Conservation (phyloP, 1,284 basidiomycete species). For the Heliocybe sulcata region DNA sequence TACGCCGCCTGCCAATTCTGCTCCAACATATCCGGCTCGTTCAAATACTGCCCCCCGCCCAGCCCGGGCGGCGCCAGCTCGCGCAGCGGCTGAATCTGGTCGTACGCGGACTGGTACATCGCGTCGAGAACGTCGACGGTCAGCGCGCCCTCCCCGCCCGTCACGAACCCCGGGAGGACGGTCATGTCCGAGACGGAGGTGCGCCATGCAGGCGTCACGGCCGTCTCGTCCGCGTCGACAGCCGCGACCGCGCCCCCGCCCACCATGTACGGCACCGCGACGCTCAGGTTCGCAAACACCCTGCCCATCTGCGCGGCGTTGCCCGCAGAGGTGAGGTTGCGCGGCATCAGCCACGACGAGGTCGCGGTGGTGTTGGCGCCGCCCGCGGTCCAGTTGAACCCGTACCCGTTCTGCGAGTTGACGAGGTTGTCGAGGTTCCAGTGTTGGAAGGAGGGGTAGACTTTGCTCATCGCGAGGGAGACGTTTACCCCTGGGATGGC, state of each 20-base stretch:
- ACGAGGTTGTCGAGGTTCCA: background rate
- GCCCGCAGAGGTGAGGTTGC: background rate
- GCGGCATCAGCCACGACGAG: background rate
- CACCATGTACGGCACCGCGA: background rate
- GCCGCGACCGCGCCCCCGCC: slow-evolving; percentile 1
- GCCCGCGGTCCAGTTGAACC: background rate
- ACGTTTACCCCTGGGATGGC: background rate
- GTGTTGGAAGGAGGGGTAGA: background rate
- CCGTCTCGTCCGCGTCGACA: background rate
- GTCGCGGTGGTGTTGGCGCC: background rate
- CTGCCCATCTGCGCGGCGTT: background rate
- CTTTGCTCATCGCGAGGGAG: background rate
- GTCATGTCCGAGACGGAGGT: background rate
- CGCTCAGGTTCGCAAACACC: background rate
- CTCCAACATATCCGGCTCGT: slow-evolving; percentile 32
- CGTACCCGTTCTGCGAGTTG: background rate
- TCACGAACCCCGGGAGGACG: background rate
- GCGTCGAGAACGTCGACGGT: background rate
- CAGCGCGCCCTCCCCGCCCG: background rate
- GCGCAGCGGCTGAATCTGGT: background rate
- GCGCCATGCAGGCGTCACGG: background rate
- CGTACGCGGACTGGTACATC: background rate
- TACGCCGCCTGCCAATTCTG: slow-evolving; percentile 29
- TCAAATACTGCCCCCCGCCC: background rate
- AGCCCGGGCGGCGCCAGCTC: background rate